These are phyloP conservation scores for Agrostemma githago DNA, from an alignment of 148 eudicot species.

Conservation along the genomic window DNA sequence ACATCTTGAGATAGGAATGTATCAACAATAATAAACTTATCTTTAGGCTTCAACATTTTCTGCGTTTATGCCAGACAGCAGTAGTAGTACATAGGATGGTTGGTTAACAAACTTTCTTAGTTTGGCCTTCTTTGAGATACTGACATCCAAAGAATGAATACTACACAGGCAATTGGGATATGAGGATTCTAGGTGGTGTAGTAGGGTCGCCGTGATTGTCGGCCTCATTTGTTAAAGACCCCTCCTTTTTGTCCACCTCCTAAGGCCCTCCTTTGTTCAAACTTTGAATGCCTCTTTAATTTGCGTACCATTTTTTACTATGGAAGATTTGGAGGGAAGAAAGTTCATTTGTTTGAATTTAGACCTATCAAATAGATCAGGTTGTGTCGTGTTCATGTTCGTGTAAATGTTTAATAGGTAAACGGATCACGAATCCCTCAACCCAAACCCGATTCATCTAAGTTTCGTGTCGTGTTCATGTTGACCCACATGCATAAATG, in stretches of 20 bases:
- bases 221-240: slow-evolving; percentile 17
- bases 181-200: slow-evolving; percentile 8
- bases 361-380: no score
- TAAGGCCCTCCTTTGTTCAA: slow-evolving; percentile 1
- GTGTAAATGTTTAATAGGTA: no score
- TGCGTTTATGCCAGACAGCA: slow-evolving; percentile 1
- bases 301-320: background rate
- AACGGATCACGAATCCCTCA: no score
- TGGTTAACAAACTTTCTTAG: slow-evolving; percentile 13
- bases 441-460: no score
- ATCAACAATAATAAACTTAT: slow-evolving; percentile 17
- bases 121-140: background rate
- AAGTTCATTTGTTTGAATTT: no score
- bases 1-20: slow-evolving; percentile 28
- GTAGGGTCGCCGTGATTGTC: slow-evolving; percentile 33
- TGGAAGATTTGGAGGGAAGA: no score
- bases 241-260: slow-evolving; percentile 16
- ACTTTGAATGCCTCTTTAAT: slow-evolving; percentile 14
- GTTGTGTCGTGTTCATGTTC: no score
- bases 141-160: background rate
- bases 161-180: background rate
- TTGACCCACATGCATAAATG: no score
- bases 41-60: background rate
- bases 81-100: background rate
- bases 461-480: no score